Conservation (phyloP, 2,329 filamentous ascomycete genomes). For the Fusarium sacchari region DNA sequence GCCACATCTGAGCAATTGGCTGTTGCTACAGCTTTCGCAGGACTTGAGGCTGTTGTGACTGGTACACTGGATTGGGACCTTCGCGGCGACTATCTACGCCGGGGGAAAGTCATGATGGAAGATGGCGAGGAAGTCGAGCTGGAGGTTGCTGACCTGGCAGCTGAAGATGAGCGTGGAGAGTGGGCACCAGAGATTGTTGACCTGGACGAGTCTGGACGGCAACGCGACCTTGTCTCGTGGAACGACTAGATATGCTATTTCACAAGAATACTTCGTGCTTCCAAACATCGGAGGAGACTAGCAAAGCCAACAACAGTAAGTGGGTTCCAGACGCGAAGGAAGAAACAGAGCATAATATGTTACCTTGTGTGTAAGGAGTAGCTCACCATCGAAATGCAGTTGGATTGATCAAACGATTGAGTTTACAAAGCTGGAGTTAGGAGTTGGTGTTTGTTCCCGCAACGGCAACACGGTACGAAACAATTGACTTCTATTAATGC, state of each 20-base stretch:
- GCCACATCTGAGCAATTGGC: slow-evolving; percentile 54
- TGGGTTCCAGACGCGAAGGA: neutral
- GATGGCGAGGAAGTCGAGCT: slow-evolving; percentile 62
- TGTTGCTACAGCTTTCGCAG: slow-evolving; percentile 59
- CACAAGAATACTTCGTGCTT: neutral
- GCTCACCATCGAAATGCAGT: neutral
- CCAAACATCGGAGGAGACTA: neutral
- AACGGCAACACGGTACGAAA: neutral
- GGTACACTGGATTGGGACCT: slow-evolving; percentile 66
- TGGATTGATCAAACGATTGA: neutral
- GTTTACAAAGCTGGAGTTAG: slow-evolving; percentile 7
- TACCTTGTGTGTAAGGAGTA: neutral
- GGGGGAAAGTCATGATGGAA: slow-evolving; percentile 61
- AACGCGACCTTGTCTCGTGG: slow-evolving; percentile 64
- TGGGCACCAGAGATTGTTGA: slow-evolving; percentile 64
- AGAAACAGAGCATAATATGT: neutral
- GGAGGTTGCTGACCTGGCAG: slow-evolving; percentile 61
- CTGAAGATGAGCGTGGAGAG: slow-evolving; percentile 64
- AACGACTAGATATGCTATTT: slow-evolving; percentile 41
- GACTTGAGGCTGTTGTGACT: slow-evolving; percentile 47
- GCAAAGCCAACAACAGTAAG: neutral
- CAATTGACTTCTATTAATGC: neutral
- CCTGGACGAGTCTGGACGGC: slow-evolving; percentile 61
- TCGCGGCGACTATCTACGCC: slow-evolving; percentile 58
- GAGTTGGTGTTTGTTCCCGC: neutral